These are phyloP conservation scores for Elongisporangium prolatum DNA, from an alignment of 352 stramenopile genomes.

Conservation along the genomic window DNA sequence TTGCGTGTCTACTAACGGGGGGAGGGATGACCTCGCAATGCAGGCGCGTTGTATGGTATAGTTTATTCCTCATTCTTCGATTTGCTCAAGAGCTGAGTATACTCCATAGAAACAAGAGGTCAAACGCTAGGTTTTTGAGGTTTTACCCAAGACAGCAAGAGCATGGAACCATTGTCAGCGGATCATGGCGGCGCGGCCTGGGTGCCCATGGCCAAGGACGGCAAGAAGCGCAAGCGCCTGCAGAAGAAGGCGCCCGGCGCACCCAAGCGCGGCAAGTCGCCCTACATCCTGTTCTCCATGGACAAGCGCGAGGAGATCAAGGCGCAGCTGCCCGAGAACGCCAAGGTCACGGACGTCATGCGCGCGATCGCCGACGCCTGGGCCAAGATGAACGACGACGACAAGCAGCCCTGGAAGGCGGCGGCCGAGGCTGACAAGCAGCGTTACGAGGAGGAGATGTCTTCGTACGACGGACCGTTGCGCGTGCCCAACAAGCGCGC, in stretches of 20 bases:
- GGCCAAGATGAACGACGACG: slow-evolving; percentile 86
- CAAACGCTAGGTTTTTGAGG: slow-evolving; percentile 23
- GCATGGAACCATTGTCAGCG: slow-evolving; percentile 67
- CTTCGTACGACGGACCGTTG: slow-evolving; percentile 88
- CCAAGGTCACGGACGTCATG: slow-evolving; percentile 91
- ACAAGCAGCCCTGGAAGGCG: slow-evolving; percentile 92
- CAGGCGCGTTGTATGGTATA: slow-evolving; percentile 65
- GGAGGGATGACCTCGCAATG: slow-evolving; percentile 24
- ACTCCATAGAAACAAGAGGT: slow-evolving; percentile 78
- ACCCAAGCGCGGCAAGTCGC: slow-evolving; percentile 87
- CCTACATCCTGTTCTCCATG: slow-evolving; percentile 92
- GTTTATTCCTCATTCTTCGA: slow-evolving; percentile 65
- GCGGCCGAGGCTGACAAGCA: slow-evolving; percentile 91
- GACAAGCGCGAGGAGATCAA: slow-evolving; percentile 90
- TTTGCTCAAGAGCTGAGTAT: slow-evolving; percentile 73
- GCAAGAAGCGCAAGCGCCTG: slow-evolving; percentile 87
- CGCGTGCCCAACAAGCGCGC: slow-evolving; percentile 91
- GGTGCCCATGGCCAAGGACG: slow-evolving; percentile 62
- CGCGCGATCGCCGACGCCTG: slow-evolving; percentile 88
- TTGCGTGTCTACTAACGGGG: slow-evolving; percentile 1
- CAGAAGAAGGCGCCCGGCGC: slow-evolving; percentile 88
- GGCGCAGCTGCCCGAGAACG: slow-evolving; percentile 71
- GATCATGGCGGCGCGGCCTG: slow-evolving; percentile 62
- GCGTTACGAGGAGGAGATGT: slow-evolving; percentile 92
- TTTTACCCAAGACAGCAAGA: slow-evolving; percentile 1